Percentiles rank a stretch among this genome's conserved stretches.
These are phyloP conservation scores for Trifolium dubium DNA, from an alignment of 306 rosid species.

Conservation along the genomic window DNA sequence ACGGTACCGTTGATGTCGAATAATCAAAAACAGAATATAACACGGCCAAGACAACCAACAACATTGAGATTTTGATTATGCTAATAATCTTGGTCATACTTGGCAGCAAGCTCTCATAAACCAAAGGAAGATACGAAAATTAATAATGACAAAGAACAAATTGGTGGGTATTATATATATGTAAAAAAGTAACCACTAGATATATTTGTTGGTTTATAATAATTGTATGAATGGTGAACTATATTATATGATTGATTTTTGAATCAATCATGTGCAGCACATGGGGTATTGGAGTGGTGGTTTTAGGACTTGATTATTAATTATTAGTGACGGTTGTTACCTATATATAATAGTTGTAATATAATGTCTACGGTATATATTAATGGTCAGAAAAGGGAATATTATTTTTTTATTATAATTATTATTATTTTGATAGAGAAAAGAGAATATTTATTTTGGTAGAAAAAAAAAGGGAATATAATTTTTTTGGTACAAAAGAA, in stretches of 20 bases:
- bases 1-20: background rate
- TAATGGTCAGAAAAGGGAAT: background rate
- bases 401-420: no score
- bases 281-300: slow-evolving; percentile 45
- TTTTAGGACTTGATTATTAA: background rate
- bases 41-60: slow-evolving; percentile 38
- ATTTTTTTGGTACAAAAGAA: background rate
- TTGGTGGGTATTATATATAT: background rate
- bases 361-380: slow-evolving; percentile 4
- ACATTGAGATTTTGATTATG: slow-evolving; percentile 6
- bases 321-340: background rate
- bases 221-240: slow-evolving; percentile 15
- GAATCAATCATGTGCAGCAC: slow-evolving; percentile 60
- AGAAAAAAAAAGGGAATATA: no score
- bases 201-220: background rate
- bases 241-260: slow-evolving; percentile 14
- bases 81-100: slow-evolving; percentile 34
- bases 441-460: no score
- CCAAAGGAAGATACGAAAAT: background rate
- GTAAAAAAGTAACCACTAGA: background rate
- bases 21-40: background rate
- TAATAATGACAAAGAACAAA: background rate
- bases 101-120: background rate
- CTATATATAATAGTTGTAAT: background rate
- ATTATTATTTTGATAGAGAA: no score